phyloP scores from a whole-genome alignment of 176 grass and related monocot genomes.

The Triticum dicoccoides region DNA sequence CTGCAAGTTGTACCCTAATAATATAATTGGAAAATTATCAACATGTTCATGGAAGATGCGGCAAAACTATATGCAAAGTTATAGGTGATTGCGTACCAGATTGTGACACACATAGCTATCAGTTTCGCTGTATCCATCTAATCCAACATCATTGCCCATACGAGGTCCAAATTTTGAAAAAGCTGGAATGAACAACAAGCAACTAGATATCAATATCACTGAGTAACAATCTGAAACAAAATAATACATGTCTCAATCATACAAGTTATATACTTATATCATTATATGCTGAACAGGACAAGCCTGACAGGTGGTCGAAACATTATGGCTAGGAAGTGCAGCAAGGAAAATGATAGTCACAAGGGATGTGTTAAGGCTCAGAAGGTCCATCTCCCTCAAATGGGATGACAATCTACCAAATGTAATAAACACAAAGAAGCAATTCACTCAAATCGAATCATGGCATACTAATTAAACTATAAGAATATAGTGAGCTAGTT shows the following conservation, averaged over 20 bases:
- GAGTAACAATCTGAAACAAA: not conserved
- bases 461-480: not conserved
- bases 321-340: not conserved
- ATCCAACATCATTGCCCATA: conserved; percentile 32
- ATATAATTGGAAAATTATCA: not conserved
- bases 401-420: not conserved
- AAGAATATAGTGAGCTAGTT: not conserved
- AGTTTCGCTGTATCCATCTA: conserved; percentile 53
- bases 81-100: conserved; percentile 45
- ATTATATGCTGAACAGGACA: not conserved
- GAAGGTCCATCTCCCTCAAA: conserved; percentile 3
- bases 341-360: not conserved
- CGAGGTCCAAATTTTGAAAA: conserved; percentile 36
- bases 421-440: not conserved
- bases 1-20: conserved; percentile 56
- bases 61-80: not conserved
- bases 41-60: conserved; percentile 10
- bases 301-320: not conserved
- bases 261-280: conserved; percentile 1
- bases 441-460: not conserved
- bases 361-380: not conserved
- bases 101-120: conserved; percentile 38
- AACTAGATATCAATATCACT: not conserved
- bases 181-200: conserved; percentile 28
- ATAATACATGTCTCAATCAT: not conserved